These are phyloP conservation scores for Fomitopsis pulvina DNA, from an alignment of 768 basidiomycete species.

Conservation along the genomic window DNA sequence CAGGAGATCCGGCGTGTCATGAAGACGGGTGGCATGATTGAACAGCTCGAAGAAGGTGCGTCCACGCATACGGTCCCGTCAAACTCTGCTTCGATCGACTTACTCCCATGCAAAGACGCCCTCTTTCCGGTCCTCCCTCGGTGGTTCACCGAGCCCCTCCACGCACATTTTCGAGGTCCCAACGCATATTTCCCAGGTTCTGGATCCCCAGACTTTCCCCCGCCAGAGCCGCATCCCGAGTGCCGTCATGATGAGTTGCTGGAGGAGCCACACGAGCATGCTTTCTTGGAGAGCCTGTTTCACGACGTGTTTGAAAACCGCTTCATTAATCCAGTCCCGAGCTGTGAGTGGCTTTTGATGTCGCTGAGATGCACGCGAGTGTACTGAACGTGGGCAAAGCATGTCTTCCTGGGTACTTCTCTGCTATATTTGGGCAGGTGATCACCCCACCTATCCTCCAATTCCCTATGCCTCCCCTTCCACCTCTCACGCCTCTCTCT, in stretches of 20 bases:
- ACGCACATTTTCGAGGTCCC: conserved; percentile 33
- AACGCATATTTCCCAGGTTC: conserved; percentile 39
- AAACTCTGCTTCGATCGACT: background rate
- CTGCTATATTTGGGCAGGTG: conserved; percentile 64
- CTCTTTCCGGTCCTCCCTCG: conserved; percentile 67
- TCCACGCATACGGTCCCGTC: background rate
- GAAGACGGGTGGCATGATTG: conserved; percentile 61
- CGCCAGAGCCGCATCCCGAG: conserved; percentile 1
- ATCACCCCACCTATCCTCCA: conserved; percentile 51
- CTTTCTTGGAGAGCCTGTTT: conserved; percentile 59
- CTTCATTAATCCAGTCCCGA: conserved; percentile 66
- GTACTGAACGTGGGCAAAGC: background rate
- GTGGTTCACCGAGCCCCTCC: conserved; percentile 72
- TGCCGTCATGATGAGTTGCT: conserved; percentile 1
- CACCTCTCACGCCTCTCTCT: too few species aligned
- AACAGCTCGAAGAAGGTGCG: conserved; percentile 69
- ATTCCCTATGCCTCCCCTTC: conserved; percentile 65
- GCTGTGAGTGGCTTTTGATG: conserved; percentile 35
- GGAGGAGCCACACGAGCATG: conserved; percentile 54
- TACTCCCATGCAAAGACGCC: conserved; percentile 40
- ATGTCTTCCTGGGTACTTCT: conserved; percentile 57
- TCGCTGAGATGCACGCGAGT: background rate
- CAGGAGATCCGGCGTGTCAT: conserved; percentile 72
- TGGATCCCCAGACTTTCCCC: background rate
- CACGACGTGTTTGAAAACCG: conserved; percentile 62